A percentile compares a stretch with the other conserved stretches of the same genome.
Conservation (phyloP, 2,329 filamentous ascomycete species). For the Verticillium nubilum region DNA sequence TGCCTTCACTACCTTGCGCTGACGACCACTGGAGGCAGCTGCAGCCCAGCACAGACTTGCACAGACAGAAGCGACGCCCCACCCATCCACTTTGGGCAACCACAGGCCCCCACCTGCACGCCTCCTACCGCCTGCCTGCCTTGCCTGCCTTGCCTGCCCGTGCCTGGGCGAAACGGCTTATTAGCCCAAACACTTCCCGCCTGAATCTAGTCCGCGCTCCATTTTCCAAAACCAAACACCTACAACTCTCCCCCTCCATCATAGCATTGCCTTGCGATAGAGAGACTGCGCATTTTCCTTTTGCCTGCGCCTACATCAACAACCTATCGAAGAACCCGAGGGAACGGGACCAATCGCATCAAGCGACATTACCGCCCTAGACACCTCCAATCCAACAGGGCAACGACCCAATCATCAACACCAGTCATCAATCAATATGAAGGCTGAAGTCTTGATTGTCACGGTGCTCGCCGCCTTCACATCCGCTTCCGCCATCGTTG, state of each 20-base stretch:
- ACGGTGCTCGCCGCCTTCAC: constrained; percentile 18
- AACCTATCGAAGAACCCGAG: too few species aligned
- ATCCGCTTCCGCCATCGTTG: constrained; percentile 13
- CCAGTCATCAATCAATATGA: constrained; percentile 24
- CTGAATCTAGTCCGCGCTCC: neutral
- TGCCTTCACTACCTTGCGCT: neutral
- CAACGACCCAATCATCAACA: neutral
- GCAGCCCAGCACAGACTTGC: neutral
- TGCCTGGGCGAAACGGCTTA: neutral
- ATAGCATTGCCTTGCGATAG: neutral
- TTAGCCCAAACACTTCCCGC: neutral
- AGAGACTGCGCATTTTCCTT: neutral
- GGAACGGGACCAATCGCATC: too few species aligned
- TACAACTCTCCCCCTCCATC: neutral
- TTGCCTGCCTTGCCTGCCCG: neutral
- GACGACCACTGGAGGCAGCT: neutral
- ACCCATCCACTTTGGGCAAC: too few species aligned
- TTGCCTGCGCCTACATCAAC: neutral
- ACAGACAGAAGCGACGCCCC: too few species aligned
- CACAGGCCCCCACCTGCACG: too few species aligned
- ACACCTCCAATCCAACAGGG: too few species aligned
- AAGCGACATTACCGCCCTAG: too few species aligned
- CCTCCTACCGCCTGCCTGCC: too few species aligned
- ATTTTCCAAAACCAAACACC: neutral
- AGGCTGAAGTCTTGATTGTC: constrained; percentile 21